These are phyloP conservation scores for Penicillium cosmopolitanum DNA, from an alignment of 495 filamentous ascomycete genomes.

Conservation along the genomic window DNA sequence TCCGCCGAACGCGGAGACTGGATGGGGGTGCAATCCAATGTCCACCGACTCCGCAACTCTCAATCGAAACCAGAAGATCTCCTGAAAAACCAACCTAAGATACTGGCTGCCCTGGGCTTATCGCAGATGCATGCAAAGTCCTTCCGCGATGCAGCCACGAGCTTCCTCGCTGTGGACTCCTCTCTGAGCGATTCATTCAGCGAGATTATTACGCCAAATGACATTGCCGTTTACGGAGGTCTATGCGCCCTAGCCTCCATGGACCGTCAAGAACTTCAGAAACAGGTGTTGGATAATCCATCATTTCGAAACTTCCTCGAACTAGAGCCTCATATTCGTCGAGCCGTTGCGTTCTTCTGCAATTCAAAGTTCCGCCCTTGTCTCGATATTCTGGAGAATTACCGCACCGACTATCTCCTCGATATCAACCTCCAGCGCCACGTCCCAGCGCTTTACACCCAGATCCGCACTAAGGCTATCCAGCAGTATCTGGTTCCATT, in stretches of 20 bases:
- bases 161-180: constrained; percentile 65
- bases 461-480: constrained; percentile 87
- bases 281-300: constrained; percentile 73
- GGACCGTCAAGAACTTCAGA: constrained; percentile 75
- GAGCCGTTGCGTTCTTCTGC: constrained; percentile 85
- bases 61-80: constrained; percentile 64
- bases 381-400: constrained; percentile 77
- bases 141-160: constrained; percentile 72
- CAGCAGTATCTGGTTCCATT: constrained; percentile 87
- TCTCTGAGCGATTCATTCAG: constrained; percentile 62
- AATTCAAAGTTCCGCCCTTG: constrained; percentile 85
- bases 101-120: constrained; percentile 70
- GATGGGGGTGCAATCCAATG: constrained; percentile 66
- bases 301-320: constrained; percentile 88
- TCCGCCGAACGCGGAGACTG: constrained; percentile 69
- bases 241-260: constrained; percentile 90
- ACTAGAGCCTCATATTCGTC: constrained; percentile 90
- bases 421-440: constrained; percentile 86
- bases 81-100: constrained; percentile 63
- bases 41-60: constrained; percentile 64
- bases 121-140: constrained; percentile 65
- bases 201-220: constrained; percentile 78
- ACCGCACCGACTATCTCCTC: constrained; percentile 82
- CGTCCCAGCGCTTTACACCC: constrained; percentile 66
- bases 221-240: constrained; percentile 90